Evolutionary conservation across 257 asterid genomes (phyloP), one percentile per base, ranked within the genome.

Genomic region (Handroanthus guayacan): DNA sequence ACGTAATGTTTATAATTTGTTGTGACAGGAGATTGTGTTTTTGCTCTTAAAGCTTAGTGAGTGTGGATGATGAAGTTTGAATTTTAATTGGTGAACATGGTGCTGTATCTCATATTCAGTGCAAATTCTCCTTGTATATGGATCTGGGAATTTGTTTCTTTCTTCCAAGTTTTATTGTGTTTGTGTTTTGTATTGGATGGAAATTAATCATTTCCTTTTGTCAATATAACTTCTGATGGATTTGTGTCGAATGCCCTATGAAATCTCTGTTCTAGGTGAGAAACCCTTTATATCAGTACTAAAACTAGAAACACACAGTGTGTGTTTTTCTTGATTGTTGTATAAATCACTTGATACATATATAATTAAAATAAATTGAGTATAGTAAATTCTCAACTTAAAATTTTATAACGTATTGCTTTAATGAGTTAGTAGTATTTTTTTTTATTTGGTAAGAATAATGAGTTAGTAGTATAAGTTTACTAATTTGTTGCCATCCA

Each of bases 21-120:
- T 66, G 31, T 41, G 18, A 65, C 81, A 62, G 52, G 68, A 43
- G 11, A 41, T 13, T 54, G 50, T 62, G 57, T 52, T 69, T 63
- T 36, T 50, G 61, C 62, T 39, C 47, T 41, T 41, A 11, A 37
- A 62, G 61, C 71, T 5, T 41, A 5, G 37, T 9, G 10, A n/a
- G 44, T 56, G 50, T 47, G 47, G 50, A 12, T 45, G 10, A 34
- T 64, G 9, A 17, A 45, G 2, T 31, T 74, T 6, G 18, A 16
- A 47, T 47, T 48, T 74, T 37, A 36, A 17, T 54, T 58, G 74
- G 14, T 65, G 79, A 54, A 12, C 43, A 43, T 51, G 48, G 48
- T 54, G 7, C n/a, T 34, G 50, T n/a, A 54, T 56, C 45, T 12
- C 73, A 62, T 62, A 17, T 37, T 16, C 17, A 8, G 16, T 54